phyloP scores from a whole-genome alignment of 306 rosid species.

The Potentilla sterilis region DNA sequence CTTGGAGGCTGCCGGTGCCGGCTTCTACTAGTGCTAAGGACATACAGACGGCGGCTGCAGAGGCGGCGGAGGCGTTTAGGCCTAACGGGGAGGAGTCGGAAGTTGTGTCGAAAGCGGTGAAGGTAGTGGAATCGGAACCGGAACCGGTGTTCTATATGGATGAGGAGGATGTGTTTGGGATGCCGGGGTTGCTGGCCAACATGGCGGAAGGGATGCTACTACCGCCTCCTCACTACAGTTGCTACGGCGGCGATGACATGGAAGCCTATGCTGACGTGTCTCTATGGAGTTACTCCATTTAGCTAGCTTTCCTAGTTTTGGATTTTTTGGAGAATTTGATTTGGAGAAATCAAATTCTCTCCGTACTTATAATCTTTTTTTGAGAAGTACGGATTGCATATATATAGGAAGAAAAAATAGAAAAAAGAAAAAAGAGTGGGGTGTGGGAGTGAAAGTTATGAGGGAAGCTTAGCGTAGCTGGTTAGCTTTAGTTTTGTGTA shows the following conservation, averaged over 20 bases:
- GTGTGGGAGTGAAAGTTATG: neutral
- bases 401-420: neutral
- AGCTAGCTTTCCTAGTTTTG: neutral
- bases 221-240: conserved; percentile 51
- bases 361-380: conserved; percentile 3
- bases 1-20: conserved; percentile 52
- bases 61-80: conserved; percentile 68
- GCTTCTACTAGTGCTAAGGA: conserved; percentile 48
- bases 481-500: neutral
- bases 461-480: neutral
- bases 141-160: conserved; percentile 38
- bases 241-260: conserved; percentile 35
- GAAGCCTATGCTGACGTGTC: conserved; percentile 53
- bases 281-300: conserved; percentile 65
- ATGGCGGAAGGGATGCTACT: conserved; percentile 66
- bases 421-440: neutral
- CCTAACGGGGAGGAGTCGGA: conserved; percentile 22
- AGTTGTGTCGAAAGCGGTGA: neutral
- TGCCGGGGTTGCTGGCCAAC: conserved; percentile 53
- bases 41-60: conserved; percentile 57
- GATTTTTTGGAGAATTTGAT: neutral
- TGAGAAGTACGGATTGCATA: neutral
- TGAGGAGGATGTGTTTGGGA: conserved; percentile 39
- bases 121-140: neutral
- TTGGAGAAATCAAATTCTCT: neutral